phyloP scores from a whole-genome alignment of 202 grass and related monocot genomes.

The Saccharum hybrid region DNA sequence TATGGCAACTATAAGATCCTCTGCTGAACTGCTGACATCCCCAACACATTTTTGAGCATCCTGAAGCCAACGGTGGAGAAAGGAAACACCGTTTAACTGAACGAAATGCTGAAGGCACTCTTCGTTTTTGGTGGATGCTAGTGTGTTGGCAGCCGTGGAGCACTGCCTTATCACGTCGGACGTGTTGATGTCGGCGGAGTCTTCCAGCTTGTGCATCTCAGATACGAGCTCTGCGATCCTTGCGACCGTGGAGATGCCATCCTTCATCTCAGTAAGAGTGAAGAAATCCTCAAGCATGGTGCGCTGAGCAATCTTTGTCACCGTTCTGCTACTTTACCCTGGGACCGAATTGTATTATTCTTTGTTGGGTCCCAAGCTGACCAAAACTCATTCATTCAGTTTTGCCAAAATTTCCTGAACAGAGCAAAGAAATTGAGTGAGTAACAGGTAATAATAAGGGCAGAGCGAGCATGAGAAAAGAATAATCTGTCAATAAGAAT shows the following conservation, averaged over 20 bases:
- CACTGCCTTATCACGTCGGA: constrained; percentile 62
- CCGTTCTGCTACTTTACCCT: not conserved
- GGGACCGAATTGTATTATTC: not conserved
- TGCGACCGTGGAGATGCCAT: constrained; percentile 62
- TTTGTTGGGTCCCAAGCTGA: not conserved
- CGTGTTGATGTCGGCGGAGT: constrained; percentile 34
- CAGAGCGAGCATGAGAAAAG: not conserved
- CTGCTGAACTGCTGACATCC: constrained; percentile 29
- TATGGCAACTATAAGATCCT: constrained; percentile 55
- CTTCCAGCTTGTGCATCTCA: constrained; percentile 58
- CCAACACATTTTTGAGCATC: constrained; percentile 53
- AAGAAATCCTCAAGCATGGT: constrained; percentile 73
- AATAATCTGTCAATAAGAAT: not conserved
- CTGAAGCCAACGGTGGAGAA: constrained; percentile 72
- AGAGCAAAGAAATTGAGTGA: constrained; percentile 19
- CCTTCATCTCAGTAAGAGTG: constrained; percentile 74
- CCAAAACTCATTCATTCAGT: constrained; percentile 29
- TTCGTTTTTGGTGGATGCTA: constrained; percentile 52
- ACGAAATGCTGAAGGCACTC: constrained; percentile 71
- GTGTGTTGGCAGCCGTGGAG: constrained; percentile 41
- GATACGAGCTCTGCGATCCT: constrained; percentile 61
- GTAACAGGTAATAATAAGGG: not conserved
- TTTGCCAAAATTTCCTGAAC: constrained; percentile 30
- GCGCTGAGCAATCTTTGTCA: not conserved
- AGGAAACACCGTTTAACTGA: constrained; percentile 59